Percentiles rank a stretch among this genome's conserved stretches.
These are phyloP conservation scores for Rhinocladiella similis DNA, from an alignment of 2,329 filamentous ascomycete genomes.

Conservation along the genomic window DNA sequence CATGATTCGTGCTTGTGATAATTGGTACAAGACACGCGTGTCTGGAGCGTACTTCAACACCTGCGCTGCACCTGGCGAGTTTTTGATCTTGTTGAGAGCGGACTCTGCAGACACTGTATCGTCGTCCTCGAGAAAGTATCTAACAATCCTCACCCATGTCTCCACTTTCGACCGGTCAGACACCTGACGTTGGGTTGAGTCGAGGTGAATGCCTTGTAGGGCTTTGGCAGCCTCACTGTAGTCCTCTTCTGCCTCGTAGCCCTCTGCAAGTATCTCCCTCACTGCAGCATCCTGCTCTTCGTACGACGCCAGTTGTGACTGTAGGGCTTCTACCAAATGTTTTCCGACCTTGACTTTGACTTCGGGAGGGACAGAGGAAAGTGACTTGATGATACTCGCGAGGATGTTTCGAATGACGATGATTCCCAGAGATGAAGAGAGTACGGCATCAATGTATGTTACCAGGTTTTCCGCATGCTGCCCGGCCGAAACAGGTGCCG, in stretches of 20 bases:
- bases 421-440: slow-evolving; percentile 70
- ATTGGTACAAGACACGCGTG: slow-evolving; percentile 79
- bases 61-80: slow-evolving; percentile 69
- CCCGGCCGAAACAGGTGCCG: slow-evolving; percentile 40
- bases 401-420: slow-evolving; percentile 74
- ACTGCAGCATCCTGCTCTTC: slow-evolving; percentile 81
- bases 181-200: slow-evolving; percentile 82
- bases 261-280: slow-evolving; percentile 77
- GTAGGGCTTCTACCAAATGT: slow-evolving; percentile 68
- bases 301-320: slow-evolving; percentile 69
- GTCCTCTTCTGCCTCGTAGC: slow-evolving; percentile 80
- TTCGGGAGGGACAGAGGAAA: slow-evolving; percentile 57
- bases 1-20: slow-evolving; percentile 88
- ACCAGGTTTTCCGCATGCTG: slow-evolving; percentile 24
- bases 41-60: slow-evolving; percentile 65
- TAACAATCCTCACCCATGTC: slow-evolving; percentile 91
- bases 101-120: slow-evolving; percentile 81
- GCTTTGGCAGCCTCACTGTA: slow-evolving; percentile 74
- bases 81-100: slow-evolving; percentile 94
- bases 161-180: slow-evolving; percentile 77
- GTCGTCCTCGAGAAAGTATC: slow-evolving; percentile 91
- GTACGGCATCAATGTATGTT: slow-evolving; percentile 66
- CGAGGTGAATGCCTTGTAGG: slow-evolving; percentile 81
- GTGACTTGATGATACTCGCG: slow-evolving; percentile 64
- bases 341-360: slow-evolving; percentile 74